Evolutionary conservation across 2,329 filamentous ascomycete species (phyloP).

Genomic region (Aspergillus hortae): DNA sequence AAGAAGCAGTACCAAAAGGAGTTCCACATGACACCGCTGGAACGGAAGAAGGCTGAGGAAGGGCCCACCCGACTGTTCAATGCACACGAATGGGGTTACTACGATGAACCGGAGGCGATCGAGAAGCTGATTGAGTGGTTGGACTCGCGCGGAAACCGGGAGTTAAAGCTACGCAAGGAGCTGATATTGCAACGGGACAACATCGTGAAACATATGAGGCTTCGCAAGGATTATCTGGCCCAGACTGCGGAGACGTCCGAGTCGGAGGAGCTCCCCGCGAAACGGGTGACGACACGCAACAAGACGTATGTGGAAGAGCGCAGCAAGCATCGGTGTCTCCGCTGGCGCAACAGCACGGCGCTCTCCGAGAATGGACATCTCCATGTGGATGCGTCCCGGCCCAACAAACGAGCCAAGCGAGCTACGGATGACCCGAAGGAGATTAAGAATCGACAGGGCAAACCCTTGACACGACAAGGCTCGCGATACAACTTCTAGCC

Average conservation of each 20-base stretch:
- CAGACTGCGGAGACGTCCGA: slow-evolving; percentile 50
- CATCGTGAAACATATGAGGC: slow-evolving; percentile 76
- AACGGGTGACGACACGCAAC: slow-evolving; percentile 60
- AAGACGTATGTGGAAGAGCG: slow-evolving; percentile 55
- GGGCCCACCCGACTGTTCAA: slow-evolving; percentile 72
- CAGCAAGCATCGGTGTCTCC: slow-evolving; percentile 57
- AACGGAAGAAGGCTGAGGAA: slow-evolving; percentile 84
- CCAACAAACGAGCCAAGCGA: slow-evolving; percentile 48
- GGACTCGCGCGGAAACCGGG: slow-evolving; percentile 79
- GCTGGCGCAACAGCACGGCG: slow-evolving; percentile 64
- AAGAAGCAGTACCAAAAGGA: slow-evolving; percentile 71
- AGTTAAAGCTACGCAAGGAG: slow-evolving; percentile 84
- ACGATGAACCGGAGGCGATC: slow-evolving; percentile 73
- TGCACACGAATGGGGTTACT: slow-evolving; percentile 86
- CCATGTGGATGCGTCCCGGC: slow-evolving; percentile 56
- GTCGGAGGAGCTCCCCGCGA: slow-evolving; percentile 43
- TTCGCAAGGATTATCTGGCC: slow-evolving; percentile 68
- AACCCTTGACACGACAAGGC: slow-evolving; percentile 50
- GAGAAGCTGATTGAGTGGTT: slow-evolving; percentile 83
- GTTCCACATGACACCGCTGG: slow-evolving; percentile 77
- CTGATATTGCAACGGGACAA: slow-evolving; percentile 70
- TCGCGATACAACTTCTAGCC: slow-evolving; percentile 45
- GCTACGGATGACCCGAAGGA: slow-evolving; percentile 38
- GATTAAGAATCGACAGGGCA: slow-evolving; percentile 47
- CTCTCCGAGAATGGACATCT: slow-evolving; percentile 56